phyloP scores from a whole-genome alignment of 2,329 filamentous ascomycete species.

The Aspergillus carbonarius region DNA sequence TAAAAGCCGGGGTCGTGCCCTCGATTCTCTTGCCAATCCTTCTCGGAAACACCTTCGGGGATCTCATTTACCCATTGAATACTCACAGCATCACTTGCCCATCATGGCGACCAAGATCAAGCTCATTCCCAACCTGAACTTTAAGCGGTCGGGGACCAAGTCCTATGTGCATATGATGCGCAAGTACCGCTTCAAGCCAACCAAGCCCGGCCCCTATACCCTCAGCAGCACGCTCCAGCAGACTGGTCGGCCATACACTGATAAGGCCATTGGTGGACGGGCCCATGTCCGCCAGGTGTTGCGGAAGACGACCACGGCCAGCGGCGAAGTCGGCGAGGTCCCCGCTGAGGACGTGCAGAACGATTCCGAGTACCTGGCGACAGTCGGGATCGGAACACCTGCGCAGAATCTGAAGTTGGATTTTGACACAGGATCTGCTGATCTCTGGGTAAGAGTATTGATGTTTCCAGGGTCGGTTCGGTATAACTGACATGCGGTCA shows the following conservation, averaged over 20 bases:
- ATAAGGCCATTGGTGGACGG: slow-evolving; percentile 51
- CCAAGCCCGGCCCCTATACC: slow-evolving; percentile 62
- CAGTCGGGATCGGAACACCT: slow-evolving; percentile 65
- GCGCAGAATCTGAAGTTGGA: slow-evolving; percentile 61
- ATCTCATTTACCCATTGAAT: neutral
- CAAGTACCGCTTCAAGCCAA: slow-evolving; percentile 64
- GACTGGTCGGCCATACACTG: slow-evolving; percentile 49
- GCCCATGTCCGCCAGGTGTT: slow-evolving; percentile 50
- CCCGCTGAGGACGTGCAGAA: slow-evolving; percentile 66
- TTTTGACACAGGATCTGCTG: slow-evolving; percentile 70
- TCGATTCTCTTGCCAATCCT: neutral
- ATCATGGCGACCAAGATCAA: slow-evolving; percentile 48
- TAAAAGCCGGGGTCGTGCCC: neutral
- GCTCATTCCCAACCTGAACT: slow-evolving; percentile 59
- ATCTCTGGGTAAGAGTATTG: slow-evolving; percentile 60
- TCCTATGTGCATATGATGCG: slow-evolving; percentile 62
- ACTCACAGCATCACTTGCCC: neutral
- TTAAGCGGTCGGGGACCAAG: slow-evolving; percentile 59
- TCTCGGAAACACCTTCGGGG: no score
- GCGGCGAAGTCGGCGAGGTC: slow-evolving; percentile 49
- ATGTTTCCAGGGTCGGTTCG: slow-evolving; percentile 4
- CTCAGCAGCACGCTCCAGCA: slow-evolving; percentile 51
- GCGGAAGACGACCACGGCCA: slow-evolving; percentile 45
- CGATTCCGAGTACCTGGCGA: slow-evolving; percentile 64
- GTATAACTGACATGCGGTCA: neutral